phyloP scores from a whole-genome alignment of 768 basidiomycete genomes.

The Fomitopsis serialis region DNA sequence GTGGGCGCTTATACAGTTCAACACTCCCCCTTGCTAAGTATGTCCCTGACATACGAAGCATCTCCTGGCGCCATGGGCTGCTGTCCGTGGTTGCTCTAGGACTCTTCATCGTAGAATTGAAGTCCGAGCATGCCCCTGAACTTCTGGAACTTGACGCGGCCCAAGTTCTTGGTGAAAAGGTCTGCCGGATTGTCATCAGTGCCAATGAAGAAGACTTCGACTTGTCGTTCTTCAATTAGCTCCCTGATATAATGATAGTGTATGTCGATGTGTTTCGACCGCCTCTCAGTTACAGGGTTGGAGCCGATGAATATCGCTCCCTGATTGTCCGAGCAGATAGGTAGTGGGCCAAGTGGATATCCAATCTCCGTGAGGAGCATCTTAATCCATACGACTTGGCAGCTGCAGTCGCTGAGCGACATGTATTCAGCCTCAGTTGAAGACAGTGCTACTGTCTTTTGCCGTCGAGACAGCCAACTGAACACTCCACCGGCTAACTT shows the following conservation, averaged over 20 bases:
- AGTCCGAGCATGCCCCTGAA: not conserved
- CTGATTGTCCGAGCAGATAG: constrained; percentile 4
- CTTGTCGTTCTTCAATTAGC: not conserved
- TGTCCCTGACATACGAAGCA: too few relatives aligned
- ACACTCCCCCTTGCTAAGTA: too few relatives aligned
- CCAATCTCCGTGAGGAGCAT: not conserved
- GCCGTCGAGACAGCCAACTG: constrained; percentile 3
- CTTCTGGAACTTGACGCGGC: not conserved
- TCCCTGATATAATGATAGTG: constrained; percentile 4
- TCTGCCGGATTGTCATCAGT: not conserved
- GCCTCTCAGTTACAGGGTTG: not conserved
- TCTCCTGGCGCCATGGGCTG: too few relatives aligned
- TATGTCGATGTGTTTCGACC: constrained; percentile 4
- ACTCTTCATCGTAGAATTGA: too few relatives aligned
- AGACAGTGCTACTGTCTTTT: constrained; percentile 2
- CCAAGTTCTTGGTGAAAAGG: constrained; percentile 2
- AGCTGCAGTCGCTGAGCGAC: not conserved
- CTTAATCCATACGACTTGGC: constrained; percentile 2
- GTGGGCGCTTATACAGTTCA: too few relatives aligned
- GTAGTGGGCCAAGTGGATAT: not conserved
- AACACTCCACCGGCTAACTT: not conserved
- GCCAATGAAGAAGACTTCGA: not conserved
- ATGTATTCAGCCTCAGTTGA: constrained; percentile 5
- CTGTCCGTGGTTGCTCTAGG: too few relatives aligned
- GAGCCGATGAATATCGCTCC: not conserved